Base-by-base conservation (phyloP, 2,329 filamentous ascomycete species). In the Ophiostoma australiae region DNA sequence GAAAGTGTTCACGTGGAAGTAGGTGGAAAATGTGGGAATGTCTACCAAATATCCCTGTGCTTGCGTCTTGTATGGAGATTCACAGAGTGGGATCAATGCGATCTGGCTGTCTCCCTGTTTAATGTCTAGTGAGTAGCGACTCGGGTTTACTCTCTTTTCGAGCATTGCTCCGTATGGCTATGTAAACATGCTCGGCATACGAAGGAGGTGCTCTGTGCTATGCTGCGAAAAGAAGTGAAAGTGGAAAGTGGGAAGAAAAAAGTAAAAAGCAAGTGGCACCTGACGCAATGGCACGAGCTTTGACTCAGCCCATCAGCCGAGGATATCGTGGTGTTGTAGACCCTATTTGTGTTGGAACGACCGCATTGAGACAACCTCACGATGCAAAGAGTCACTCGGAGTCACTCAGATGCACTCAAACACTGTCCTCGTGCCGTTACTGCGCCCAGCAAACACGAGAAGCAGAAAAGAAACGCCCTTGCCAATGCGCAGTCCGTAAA, bases 1-100 rank as follows among this genome's bases (percentile, higher is more conserved):
- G 58, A 33, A 63, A 63, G 27, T 17, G 58, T 63, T 63, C 58
- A 63, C 58, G 58, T 63, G 58, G 58, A 33, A 58, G 58, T 33
- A 11, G 33, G 15, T 27, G 10, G 52, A 33, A 13, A 27, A 58
- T 27, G 58, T 33, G 44, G 3, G 5, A 63, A 33, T 35, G 20
- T 63, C 5, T 20, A 15, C 41, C 41, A 44, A 3, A 17, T 17
- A 48, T 48, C 52, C 58, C 27, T 63, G 58, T 13, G 27, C 8
- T 35, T 63, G 58, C 58, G 10, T 58, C 11, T 27, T 58, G 52
- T 48, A 48, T n/a, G 17, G 20, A 5, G 17, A 48, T 20, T n/a
- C 39, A 41, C 27, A 31, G 27, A 31, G 27, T 31, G 39, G 39
- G 39, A 41, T 41, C 8, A 20, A 20, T 48, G 37, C 37, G 5